Evolutionary conservation across 441 rosid species (phyloP).

Genomic region (Omphalea diandra): DNA sequence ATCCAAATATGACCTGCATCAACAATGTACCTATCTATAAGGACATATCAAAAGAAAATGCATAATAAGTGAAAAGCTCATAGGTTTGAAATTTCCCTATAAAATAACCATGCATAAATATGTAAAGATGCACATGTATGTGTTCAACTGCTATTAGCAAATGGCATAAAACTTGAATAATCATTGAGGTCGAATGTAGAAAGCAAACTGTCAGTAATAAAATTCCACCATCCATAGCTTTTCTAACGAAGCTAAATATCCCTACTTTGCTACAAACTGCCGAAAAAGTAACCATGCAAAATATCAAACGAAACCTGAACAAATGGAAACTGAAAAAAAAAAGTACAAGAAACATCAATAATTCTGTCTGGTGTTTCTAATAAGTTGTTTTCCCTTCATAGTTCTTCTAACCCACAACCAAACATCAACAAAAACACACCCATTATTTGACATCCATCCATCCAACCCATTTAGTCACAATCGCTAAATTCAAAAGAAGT

Average conservation of each 20-base stretch:
- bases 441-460: not conserved
- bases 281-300: too few species aligned
- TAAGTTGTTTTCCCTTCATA: not conserved
- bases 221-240: too few species aligned
- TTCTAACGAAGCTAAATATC: not conserved
- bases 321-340: not conserved
- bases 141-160: not conserved
- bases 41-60: slow-evolving; percentile 1
- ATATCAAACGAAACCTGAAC: too few species aligned
- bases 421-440: slow-evolving; percentile 5
- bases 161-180: not conserved
- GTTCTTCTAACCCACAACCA: not conserved
- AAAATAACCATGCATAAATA: not conserved
- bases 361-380: too few species aligned
- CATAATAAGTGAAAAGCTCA: slow-evolving; percentile 7
- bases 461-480: not conserved
- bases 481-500: not conserved
- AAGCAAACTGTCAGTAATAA: not conserved
- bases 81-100: not conserved
- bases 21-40: slow-evolving; percentile 15
- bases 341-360: not conserved
- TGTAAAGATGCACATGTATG: not conserved
- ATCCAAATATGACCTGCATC: slow-evolving; percentile 54
- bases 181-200: not conserved
- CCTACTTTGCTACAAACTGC: too few species aligned